Evolutionary conservation across 768 basidiomycete genomes (phyloP).

Genomic region (Lentinula detonsa): DNA sequence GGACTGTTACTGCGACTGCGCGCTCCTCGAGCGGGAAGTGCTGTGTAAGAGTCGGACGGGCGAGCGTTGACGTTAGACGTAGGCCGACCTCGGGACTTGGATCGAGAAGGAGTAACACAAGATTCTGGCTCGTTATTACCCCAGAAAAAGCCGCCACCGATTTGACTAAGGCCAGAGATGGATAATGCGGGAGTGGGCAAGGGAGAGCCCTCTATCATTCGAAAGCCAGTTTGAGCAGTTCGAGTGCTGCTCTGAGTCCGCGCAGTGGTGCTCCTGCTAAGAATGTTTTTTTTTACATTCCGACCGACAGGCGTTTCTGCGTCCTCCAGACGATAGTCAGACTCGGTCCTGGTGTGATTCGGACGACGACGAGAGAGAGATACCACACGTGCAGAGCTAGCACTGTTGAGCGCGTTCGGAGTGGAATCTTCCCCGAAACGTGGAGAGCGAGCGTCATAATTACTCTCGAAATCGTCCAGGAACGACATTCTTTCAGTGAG

Average conservation of each 20-base stretch:
- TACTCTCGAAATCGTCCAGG: conserved; percentile 10
- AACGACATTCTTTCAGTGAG: not conserved
- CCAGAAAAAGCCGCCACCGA: not conserved
- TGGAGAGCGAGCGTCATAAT: conserved; percentile 5
- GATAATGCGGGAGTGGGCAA: conserved; percentile 5
- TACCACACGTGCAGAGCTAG: not conserved
- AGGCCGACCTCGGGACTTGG: not conserved
- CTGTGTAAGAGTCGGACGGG: conserved; percentile 32
- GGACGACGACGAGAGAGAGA: conserved; percentile 9
- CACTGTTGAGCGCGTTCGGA: not conserved
- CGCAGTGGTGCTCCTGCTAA: conserved; percentile 1
- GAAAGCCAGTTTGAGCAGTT: conserved; percentile 7
- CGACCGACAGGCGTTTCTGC: not conserved
- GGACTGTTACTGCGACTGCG: conserved; percentile 22
- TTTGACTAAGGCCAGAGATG: not conserved
- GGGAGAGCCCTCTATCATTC: conserved; percentile 9
- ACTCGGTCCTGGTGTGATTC: conserved; percentile 1
- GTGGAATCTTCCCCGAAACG: not conserved
- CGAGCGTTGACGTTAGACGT: conserved; percentile 1
- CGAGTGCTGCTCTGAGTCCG: not conserved
- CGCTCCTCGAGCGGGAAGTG: conserved; percentile 23
- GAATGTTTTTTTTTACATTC: not conserved
- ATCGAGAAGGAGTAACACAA: not conserved
- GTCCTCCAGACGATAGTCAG: not conserved
- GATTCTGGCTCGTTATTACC: conserved; percentile 1